Evolutionary conservation across 2,329 filamentous ascomycete species (phyloP).

Genomic region (Botryotinia convoluta): DNA sequence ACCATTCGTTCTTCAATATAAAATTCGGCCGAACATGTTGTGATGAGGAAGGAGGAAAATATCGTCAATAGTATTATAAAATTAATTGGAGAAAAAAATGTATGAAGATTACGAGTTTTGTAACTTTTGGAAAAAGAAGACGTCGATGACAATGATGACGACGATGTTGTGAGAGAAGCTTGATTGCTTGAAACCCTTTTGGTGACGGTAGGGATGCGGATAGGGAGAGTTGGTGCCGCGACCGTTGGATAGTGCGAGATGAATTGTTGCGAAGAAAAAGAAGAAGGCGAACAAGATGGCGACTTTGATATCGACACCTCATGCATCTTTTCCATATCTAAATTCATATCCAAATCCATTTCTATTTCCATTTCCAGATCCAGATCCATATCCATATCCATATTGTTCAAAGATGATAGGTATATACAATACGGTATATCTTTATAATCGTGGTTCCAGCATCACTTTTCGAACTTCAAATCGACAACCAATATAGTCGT

Average conservation of each 20-base stretch:
- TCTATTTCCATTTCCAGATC: too few species aligned
- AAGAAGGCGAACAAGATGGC: not conserved
- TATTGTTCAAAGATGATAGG: not conserved
- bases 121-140: not conserved
- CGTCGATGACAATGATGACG: not conserved
- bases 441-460: constrained; percentile 36
- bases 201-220: not conserved
- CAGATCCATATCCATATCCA: not conserved
- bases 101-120: constrained; percentile 16
- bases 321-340: not conserved
- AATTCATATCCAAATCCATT: not conserved
- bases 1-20: constrained; percentile 34
- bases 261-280: not conserved
- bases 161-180: constrained; percentile 1
- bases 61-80: constrained; percentile 28
- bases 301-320: not conserved
- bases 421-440: constrained; percentile 6
- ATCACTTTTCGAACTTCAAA: constrained; percentile 25
- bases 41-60: constrained; percentile 29
- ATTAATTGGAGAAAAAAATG: constrained; percentile 23
- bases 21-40: constrained; percentile 26
- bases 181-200: not conserved
- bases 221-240: not conserved
- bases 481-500: constrained; percentile 3
- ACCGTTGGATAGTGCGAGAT: constrained; percentile 11